Evolutionary conservation across 225 moss, liverwort and hornwort species (phyloP), one percentile per base, ranked within the genome.

Genomic region (Physcomitrium patens): DNA sequence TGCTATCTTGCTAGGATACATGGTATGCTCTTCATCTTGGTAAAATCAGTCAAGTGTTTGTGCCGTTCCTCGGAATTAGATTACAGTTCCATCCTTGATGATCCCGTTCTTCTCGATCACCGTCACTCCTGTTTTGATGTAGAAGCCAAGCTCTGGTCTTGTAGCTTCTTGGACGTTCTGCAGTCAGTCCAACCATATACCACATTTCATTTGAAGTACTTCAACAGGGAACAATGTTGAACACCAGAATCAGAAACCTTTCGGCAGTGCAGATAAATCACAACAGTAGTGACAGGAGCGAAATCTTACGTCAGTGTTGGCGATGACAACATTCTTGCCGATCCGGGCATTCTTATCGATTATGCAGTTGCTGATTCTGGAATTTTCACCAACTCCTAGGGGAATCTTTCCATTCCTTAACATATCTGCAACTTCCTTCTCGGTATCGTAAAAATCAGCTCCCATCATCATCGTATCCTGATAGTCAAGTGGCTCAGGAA

Each of bases 381-480:
- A 91, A 50, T 94, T 94, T 11, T 65, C 67, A 27, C 97, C 97
- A 8, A 99, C 86, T 42, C 97, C 97, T 11, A 89, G 24, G 3
- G 94, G 94, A 18, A 84, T 90, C 85, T 90, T 94, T 1, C 93
- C 94, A 17, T 72, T 49, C 12, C 51, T 86, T 37, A 90, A 63
- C 73, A 86, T 22, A 48, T 86, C 79, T 9, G 93, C 87, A 68
- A 93, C 91, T 71, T 99, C 94, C n/a, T 82, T 86, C 44, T 99
- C 94, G 5, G 97, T 99, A 81, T 99, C 97, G 52, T 94, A 99
- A 24, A 61, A 93, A 65, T 99, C 97, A 26, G 94, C 97, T 48
- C 97, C 94, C 94, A 99, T 89, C 97, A 99, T 99, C 94, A 99
- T 82, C 5, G 93, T 89, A 53, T 94, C 97, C 93, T 99, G 87